A percentile compares a stretch with the other conserved stretches of the same genome.
Conservation (phyloP, 2,329 filamentous ascomycete species). For the Ophiobolus disseminans region DNA sequence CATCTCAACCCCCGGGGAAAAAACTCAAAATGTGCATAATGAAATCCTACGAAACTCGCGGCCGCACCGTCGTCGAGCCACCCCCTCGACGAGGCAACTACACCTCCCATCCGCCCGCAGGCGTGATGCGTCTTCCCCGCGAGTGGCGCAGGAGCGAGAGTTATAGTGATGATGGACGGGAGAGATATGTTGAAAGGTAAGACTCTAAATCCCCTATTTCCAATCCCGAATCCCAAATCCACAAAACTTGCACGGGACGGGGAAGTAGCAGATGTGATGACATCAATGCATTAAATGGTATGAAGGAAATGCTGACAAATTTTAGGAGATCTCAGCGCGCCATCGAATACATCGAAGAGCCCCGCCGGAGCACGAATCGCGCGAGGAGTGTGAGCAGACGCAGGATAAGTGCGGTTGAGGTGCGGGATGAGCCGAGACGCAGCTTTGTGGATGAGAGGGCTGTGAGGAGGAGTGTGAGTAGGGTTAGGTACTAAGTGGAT, state of each 20-base stretch:
- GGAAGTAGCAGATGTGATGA: too few relatives aligned
- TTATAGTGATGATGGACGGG: constrained; percentile 24
- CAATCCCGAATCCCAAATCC: too few relatives aligned
- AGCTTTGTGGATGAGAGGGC: constrained; percentile 38
- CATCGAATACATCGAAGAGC: constrained; percentile 40
- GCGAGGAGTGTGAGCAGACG: constrained; percentile 36
- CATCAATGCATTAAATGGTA: neutral
- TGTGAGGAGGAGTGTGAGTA: constrained; percentile 38
- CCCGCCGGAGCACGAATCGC: constrained; percentile 31
- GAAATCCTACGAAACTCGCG: constrained; percentile 36
- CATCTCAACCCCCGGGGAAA: neutral
- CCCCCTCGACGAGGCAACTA: constrained; percentile 40
- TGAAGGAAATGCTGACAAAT: constrained; percentile 1
- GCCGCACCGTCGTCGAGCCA: constrained; percentile 37
- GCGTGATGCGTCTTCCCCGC: constrained; percentile 42
- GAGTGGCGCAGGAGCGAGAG: constrained; percentile 35
- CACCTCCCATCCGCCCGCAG: constrained; percentile 43
- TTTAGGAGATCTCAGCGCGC: constrained; percentile 25
- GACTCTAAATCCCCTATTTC: neutral
- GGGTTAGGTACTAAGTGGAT: constrained; percentile 30
- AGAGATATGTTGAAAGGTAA: constrained; percentile 25
- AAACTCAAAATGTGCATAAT: constrained; percentile 42
- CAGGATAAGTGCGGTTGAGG: constrained; percentile 34
- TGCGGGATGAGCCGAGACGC: constrained; percentile 30
- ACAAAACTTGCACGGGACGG: too few relatives aligned